Base-by-base conservation (phyloP, 495 filamentous ascomycete species). In the Pyrenula massariospora region DNA sequence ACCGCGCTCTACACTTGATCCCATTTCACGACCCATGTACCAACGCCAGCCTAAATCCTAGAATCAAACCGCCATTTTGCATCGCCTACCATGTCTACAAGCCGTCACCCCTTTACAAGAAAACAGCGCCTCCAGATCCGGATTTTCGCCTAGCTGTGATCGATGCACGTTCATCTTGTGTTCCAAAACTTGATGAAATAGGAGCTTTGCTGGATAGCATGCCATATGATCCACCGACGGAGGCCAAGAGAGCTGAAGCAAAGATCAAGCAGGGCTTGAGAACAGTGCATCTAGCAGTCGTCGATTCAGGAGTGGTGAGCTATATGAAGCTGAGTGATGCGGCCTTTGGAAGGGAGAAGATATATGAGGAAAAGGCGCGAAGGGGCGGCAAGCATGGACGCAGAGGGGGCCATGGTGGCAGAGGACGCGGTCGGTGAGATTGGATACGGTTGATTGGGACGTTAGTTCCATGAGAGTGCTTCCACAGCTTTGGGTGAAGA, bases 261-360 rank as follows among this genome's bases (percentile, higher is more conserved):
- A 77, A 86, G n/a, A 67, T 96, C 57, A 91, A 87, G 63, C 83
- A 96, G 56, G 93, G 89, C 12, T 85, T 87, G 65, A 78, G 90
- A 57, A 90, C 87, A 66, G 89, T 90, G 5, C 72, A 96, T 52
- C 62, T 98, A 19, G 93, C 91, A 0, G 81, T 97, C 3, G 88
- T 95, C 10, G 93, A 97, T 64, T 78, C 89, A 56, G 93, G 93
- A 0, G 76, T 98, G 24, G 85, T 90, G 25, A 96, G 91, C 64
- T 98, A 88, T 66, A 68, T 96, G 52, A 78, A 87, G 36, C 71
- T 95, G 54, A 83, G 75, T 8, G 91, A 96, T 70, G 84, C 83
- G 11, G 85, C 80, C 12, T 95, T 96, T 69, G 84, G 77, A 22
- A 82, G 80, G 58, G 91, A 94, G 69, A 80, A 69, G 69, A 54